Evolutionary conservation across 1,139 yeast species (phyloP), one percentile per base, ranked within the genome.

Genomic region (Citeromyces hawaiiensis): DNA sequence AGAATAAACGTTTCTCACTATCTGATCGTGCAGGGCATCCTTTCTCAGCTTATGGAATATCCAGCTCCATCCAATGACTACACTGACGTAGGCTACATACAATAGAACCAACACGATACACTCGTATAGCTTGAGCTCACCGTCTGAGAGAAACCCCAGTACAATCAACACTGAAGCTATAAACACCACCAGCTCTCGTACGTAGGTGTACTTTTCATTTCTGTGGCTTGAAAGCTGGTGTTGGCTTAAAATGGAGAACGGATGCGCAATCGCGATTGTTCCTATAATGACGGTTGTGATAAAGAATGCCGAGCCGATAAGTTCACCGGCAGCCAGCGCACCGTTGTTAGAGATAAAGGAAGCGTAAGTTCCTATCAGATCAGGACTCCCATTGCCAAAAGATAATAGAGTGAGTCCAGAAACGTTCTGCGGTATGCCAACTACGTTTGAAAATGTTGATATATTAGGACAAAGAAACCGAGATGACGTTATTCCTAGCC

Each of bases 331-430:
- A 0, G 81, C 80, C 48, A 75, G 57, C 23, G 69, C 63, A 0
- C 66, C 64, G 35, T 69, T 63, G 4, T 63, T 70, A 3, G 68
- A 50, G 36, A 55, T 56, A 56, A 74, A 65, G 1, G 79, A 77
- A 33, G 67, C 66, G 44, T 65, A 74, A 1, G 77, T 73, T 40
- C 75, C 64, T 39, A 74, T 51, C 5, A 74, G 68, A 53, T 75
- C 82, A 0, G 82, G 78, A 2, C 76, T 62, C 7, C 78, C 76
- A 49, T 75, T 75, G 4, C 81, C 82, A 49, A 74, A 62, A 2
- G 80, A 80, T 45, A 75, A 54, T 31, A 75, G 54, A 0, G 81
- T 74, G 42, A 74, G 57, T 0, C 82, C 82, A 0, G 80, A 73
- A 37, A 75, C 55, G 47, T 70, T 71, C 42, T 74, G 79, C 4